phyloP scores from a whole-genome alignment of 2,329 filamentous ascomycete genomes.

The Remersonia thermophila region DNA sequence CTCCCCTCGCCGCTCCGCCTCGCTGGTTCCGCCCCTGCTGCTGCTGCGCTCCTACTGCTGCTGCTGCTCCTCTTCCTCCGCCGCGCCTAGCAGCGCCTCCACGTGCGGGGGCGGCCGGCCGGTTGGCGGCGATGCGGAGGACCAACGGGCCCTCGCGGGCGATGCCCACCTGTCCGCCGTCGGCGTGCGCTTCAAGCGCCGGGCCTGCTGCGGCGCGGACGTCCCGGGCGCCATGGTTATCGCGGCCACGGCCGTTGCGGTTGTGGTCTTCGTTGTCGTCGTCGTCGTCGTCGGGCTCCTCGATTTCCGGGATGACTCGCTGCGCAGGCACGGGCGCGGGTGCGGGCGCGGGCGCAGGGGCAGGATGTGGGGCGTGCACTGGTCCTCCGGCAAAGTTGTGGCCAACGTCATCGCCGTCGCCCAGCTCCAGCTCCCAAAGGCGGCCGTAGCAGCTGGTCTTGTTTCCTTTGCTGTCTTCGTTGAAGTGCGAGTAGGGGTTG shows the following conservation, averaged over 20 bases:
- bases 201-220: slow-evolving; percentile 7
- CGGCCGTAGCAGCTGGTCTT: slow-evolving; percentile 65
- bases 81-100: slow-evolving; percentile 8
- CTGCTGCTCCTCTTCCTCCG: slow-evolving; percentile 3
- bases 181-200: not conserved
- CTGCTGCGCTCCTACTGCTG: slow-evolving; percentile 4
- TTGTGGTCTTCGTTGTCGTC: no score
- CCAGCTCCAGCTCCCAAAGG: slow-evolving; percentile 79
- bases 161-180: slow-evolving; percentile 28
- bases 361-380: not conserved
- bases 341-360: not conserved
- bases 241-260: no score
- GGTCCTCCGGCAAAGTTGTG: slow-evolving; percentile 28
- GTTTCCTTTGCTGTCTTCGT: slow-evolving; percentile 41
- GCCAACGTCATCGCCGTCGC: slow-evolving; percentile 51
- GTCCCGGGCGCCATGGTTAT: slow-evolving; percentile 12
- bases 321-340: slow-evolving; percentile 1
- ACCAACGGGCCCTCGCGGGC: slow-evolving; percentile 45
- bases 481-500: slow-evolving; percentile 43
- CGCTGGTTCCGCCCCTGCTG: not conserved
- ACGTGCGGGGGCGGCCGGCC: slow-evolving; percentile 2
- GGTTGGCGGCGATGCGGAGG: slow-evolving; percentile 34
- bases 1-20: not conserved
- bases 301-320: slow-evolving; percentile 20
- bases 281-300: slow-evolving; percentile 24